A percentile compares a stretch with the other conserved stretches of the same genome.
These are phyloP conservation scores for Phytophthora brassicae DNA, from an alignment of 352 stramenopile species.

Conservation along the genomic window DNA sequence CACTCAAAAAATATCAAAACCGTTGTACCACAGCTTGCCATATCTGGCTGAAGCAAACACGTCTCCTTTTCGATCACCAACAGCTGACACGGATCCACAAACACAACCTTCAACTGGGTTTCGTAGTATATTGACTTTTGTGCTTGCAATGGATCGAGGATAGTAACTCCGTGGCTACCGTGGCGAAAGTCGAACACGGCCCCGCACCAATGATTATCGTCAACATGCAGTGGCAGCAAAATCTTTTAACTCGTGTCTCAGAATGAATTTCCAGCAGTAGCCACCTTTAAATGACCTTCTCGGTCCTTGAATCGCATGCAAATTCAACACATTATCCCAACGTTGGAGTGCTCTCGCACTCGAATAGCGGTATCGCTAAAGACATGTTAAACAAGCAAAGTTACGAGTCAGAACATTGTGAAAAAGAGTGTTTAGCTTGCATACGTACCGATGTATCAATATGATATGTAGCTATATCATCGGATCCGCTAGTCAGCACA, in stretches of 20 bases:
- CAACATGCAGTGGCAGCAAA: not conserved
- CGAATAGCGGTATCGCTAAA: slow-evolving; percentile 1
- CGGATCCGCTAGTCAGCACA: not conserved
- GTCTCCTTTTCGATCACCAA: not conserved
- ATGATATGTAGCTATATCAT: not conserved
- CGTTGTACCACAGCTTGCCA: not conserved
- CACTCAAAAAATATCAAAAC: not conserved
- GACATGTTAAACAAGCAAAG: not conserved
- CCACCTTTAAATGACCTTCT: not conserved
- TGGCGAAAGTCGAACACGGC: not conserved
- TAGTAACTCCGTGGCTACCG: not conserved
- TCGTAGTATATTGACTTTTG: slow-evolving; percentile 1
- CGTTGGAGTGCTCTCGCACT: not conserved
- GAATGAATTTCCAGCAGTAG: not conserved
- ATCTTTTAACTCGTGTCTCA: not conserved
- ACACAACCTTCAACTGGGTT: not conserved
- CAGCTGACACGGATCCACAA: not conserved
- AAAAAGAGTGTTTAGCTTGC: not conserved
- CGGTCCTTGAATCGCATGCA: not conserved
- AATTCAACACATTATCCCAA: not conserved
- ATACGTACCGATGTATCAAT: not conserved
- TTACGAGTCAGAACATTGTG: not conserved
- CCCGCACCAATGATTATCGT: slow-evolving; percentile 6
- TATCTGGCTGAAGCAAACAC: not conserved
- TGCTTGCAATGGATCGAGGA: slow-evolving; percentile 1